Evolutionary conservation across 768 basidiomycete genomes (phyloP).

Genomic region (Leccinum arenicola): DNA sequence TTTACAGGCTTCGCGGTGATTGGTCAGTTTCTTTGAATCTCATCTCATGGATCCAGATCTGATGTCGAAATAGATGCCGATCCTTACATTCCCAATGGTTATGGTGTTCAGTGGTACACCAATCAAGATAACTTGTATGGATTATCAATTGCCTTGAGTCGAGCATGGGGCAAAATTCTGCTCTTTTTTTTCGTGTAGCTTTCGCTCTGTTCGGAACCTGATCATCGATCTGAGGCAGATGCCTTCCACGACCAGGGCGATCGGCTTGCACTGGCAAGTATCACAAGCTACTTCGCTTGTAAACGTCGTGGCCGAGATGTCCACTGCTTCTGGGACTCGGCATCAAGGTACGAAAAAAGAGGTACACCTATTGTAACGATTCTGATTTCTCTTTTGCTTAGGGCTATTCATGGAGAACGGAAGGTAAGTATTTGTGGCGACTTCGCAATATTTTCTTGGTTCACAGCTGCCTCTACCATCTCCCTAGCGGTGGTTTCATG

Average conservation of each 20-base stretch:
- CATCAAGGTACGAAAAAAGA: constrained; percentile 56
- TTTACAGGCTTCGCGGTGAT: constrained; percentile 75
- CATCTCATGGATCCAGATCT: constrained; percentile 2
- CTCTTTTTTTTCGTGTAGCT: constrained; percentile 34
- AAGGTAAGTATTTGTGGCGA: constrained; percentile 27
- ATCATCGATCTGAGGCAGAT: constrained; percentile 64
- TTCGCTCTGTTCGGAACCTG: constrained; percentile 71
- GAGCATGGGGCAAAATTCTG: constrained; percentile 3
- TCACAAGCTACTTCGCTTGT: constrained; percentile 72
- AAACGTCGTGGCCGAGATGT: constrained; percentile 73
- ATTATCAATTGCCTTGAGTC: not conserved
- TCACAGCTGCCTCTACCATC: not conserved
- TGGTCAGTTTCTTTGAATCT: constrained; percentile 39
- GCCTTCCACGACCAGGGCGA: constrained; percentile 50
- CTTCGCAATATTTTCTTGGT: not conserved
- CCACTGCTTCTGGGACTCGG: constrained; percentile 51
- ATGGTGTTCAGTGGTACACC: constrained; percentile 27
- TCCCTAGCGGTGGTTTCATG: constrained; percentile 45
- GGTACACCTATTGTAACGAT: not conserved
- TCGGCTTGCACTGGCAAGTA: constrained; percentile 81
- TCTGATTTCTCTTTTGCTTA: constrained; percentile 1
- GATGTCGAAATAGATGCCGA: no score
- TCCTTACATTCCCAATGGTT: no score
- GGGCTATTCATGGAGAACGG: constrained; percentile 79
- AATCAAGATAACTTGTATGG: constrained; percentile 26